Evolutionary conservation across 2,329 filamentous ascomycete genomes (phyloP), one percentile per base, ranked within the genome.

Genomic region (Fusarium sp.): DNA sequence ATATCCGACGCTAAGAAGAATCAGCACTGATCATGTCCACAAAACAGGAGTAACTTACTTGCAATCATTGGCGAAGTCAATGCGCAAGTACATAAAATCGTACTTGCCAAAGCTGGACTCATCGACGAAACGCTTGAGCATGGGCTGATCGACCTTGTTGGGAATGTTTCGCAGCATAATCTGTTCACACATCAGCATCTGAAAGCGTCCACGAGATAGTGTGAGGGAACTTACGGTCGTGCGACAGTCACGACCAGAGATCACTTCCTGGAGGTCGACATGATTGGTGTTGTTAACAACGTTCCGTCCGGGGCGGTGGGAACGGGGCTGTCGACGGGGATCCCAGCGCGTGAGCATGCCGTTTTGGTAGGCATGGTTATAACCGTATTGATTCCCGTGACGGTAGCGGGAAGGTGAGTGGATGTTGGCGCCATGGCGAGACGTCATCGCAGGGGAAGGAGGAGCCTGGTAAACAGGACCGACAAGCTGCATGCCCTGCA

Each of bases 121-220:
- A 79, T 98, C 94, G 15, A 98, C 87, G 65, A 97, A 92, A 1
- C 87, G 84, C 85, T 97, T 97, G 17, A 98, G 85, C 85, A 93
- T 92, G 0, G 88, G 85, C 82, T 95, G 91, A 77, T 95, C 90
- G 65, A 98, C 92, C 78, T 95, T 95, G 84, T 98, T 98, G 2
- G 96, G 96, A 54, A 98, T 96, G 81, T 98, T 98, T 43, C 96
- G 92, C 35, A 98, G 84, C 96, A 98, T 98, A 74, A 98, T 94
- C 92, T 95, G 68, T 27, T 12, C 7, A 17, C 6, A 65, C 77
- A 68, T 68, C 22, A 68, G 61, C 22, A 43, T 15, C 12, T 10
- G 4, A 4, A 4, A 9, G n/a, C 11, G 12, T 15, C 27, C 40
- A 17, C n/a, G 6, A 7, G 10, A 30, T 7, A 22, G 11, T 1